Base-by-base conservation (phyloP, 139 green algal genomes). In the Gonium pectorale region DNA sequence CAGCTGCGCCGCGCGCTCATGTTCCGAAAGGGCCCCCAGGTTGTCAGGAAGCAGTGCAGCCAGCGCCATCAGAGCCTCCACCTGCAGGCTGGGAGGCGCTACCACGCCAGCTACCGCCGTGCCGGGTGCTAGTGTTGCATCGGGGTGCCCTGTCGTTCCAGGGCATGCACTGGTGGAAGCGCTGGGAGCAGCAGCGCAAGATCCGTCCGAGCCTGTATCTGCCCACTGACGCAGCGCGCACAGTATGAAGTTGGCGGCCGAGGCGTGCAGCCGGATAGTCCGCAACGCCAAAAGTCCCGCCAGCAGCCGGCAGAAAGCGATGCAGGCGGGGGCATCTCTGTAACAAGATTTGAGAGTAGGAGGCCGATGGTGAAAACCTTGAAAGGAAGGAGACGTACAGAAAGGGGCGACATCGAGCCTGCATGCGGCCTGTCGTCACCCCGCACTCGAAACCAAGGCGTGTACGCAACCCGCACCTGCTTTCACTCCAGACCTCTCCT, bases 281-380 rank as follows among this genome's bases (percentile, higher is more conserved):
- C 72, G 40, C 22, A 9, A 33, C 38, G 66, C 1, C 0, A 81
- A 24, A 2, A 83, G 9, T 22, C 51, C 44, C 3, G 27, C 15
- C n/a, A 90, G 41, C 38, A 90, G 71, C 46, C 79, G 80, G 80
- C 86, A 90, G 11, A 87, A 80, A 2, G 62, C 29, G 1, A 74
- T 43, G 0, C 62, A 19, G 2, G 35, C 56, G 2, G 70, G 1
- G 4, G 56, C 38, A 43, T 75, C 66, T 41, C 71, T 83, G 66
- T 15, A n/a, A n/a, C n/a, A n/a, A n/a, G n/a, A 38, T 35, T 26
- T 19, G n/a, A 2, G 5, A 41, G 38, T 26, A 56, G 49, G 49
- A 56, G 49, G 49, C 49, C n/a, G n/a, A n/a, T n/a, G n/a, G n/a
- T n/a, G n/a, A n/a, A n/a, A n/a, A n/a, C n/a, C n/a, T n/a, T n/a